Evolutionary conservation across 208 protist species (phyloP).

Genomic region (Acanthamoeba castellanii): DNA sequence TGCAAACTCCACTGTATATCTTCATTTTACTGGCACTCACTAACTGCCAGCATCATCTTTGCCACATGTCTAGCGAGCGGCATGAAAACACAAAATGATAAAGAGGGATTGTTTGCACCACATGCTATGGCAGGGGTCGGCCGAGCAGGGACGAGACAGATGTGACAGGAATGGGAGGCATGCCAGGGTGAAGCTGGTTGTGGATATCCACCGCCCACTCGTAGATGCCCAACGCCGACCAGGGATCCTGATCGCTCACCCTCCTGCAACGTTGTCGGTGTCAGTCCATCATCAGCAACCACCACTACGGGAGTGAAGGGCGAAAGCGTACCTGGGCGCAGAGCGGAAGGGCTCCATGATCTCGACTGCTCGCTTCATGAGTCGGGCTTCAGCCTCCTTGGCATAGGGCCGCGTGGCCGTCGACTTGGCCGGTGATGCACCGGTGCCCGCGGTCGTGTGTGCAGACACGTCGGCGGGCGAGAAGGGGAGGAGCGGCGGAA

Average conservation of each 20-base stretch:
- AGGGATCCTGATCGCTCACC: neutral
- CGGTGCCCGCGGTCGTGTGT: neutral
- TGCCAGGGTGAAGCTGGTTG: neutral
- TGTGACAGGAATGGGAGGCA: neutral
- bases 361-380: slow-evolving; percentile 21
- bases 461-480: neutral
- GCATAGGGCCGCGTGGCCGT: neutral
- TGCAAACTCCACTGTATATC: no score
- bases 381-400: neutral
- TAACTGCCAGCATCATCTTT: no score
- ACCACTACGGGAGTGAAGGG: neutral
- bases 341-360: slow-evolving; percentile 25
- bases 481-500: slow-evolving; percentile 6
- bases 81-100: no score
- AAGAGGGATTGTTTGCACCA: no score
- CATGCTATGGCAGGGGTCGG: no score
- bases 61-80: no score
- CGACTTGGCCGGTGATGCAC: neutral
- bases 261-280: neutral
- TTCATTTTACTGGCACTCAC: no score
- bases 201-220: slow-evolving; percentile 13
- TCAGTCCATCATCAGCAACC: neutral
- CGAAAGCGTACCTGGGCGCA: neutral
- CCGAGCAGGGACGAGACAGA: neutral
- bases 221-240: slow-evolving; percentile 20